These are phyloP conservation scores for Colletotrichum sp. DNA, from an alignment of 2,329 filamentous ascomycete genomes.

Conservation along the genomic window DNA sequence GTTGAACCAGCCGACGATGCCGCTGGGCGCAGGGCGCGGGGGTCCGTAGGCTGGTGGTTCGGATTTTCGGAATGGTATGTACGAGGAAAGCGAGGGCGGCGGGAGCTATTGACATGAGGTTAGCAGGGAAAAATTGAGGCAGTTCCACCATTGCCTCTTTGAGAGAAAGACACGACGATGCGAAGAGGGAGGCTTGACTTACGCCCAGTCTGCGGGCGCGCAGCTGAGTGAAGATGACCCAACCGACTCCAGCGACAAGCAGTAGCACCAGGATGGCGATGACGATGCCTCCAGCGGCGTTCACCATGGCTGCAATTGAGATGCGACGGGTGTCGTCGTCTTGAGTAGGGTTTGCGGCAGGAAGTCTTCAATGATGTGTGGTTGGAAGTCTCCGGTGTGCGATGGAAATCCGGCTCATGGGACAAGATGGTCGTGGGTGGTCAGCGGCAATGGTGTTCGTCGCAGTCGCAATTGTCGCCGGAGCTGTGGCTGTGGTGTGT, in stretches of 20 bases:
- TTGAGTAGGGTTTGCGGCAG: neutral
- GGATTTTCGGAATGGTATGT: conserved; percentile 71
- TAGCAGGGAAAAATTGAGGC: neutral
- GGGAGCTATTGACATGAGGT: conserved; percentile 59
- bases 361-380: neutral
- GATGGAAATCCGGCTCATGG: conserved; percentile 15
- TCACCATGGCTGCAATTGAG: conserved; percentile 51
- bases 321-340: conserved; percentile 10
- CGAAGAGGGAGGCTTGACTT: conserved; percentile 34
- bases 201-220: conserved; percentile 76
- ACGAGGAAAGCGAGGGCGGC: conserved; percentile 69
- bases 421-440: neutral
- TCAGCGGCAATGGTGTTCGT: neutral
- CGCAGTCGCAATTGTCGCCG: neutral
- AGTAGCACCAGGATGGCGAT: conserved; percentile 73
- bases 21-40: conserved; percentile 61
- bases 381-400: neutral
- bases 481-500: neutral
- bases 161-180: neutral
- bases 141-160: neutral
- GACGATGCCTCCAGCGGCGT: conserved; percentile 70
- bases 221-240: conserved; percentile 74
- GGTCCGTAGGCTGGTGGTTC: conserved; percentile 50
- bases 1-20: conserved; percentile 75
- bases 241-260: conserved; percentile 62